Evolutionary conservation across 352 stramenopile genomes (phyloP), one percentile per base, ranked within the genome.

Genomic region (Pythium brachiatum): DNA sequence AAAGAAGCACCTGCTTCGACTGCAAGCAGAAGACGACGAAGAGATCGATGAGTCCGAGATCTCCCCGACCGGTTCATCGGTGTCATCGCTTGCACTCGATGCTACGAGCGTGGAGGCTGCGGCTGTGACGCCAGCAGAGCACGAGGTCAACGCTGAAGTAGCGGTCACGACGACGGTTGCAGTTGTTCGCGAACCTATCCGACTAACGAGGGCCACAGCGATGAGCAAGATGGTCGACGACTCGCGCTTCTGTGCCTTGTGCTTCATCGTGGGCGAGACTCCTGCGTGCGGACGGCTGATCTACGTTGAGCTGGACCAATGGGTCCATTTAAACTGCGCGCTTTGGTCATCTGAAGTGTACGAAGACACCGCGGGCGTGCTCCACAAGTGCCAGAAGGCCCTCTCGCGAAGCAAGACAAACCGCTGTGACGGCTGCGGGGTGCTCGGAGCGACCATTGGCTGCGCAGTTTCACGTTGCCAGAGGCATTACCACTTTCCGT

Each of bases 401-500:
- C 83, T 90, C 39, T 83, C 87, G 26, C 86, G 94, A 38, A 94
- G 92, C 38, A 82, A 90, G 8, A 83, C 91, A 47, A 78, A 97
- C 59, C 88, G 90, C 12, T 99, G 96, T 53, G 89, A 97, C 57
- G 84, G 81, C 6, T 99, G 96, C 62, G 86, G 86, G 12, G 73
- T 94, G 2, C 74, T 85, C 23, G 96, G 96, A 7, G 95, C 96
- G 13, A 98, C 91, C 5, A 73, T 98, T 15, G 95, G 95, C 9
- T 99, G 96, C 61, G 76, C 71, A 12, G 86, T 93, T 29, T 72
- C 76, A 7, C 88, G 91, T 7, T 98, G 95, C 47, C 79, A 78
- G 36, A 79, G 75, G 34, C 96, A 97, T 63, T 99, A 92, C 53
- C 96, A 99, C 69, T 98, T 98, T 59, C 80, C 86, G 1, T 98